These are phyloP conservation scores for Hawksworthiomyces lignivorus DNA, from an alignment of 2,329 filamentous ascomycete genomes.

Conservation along the genomic window DNA sequence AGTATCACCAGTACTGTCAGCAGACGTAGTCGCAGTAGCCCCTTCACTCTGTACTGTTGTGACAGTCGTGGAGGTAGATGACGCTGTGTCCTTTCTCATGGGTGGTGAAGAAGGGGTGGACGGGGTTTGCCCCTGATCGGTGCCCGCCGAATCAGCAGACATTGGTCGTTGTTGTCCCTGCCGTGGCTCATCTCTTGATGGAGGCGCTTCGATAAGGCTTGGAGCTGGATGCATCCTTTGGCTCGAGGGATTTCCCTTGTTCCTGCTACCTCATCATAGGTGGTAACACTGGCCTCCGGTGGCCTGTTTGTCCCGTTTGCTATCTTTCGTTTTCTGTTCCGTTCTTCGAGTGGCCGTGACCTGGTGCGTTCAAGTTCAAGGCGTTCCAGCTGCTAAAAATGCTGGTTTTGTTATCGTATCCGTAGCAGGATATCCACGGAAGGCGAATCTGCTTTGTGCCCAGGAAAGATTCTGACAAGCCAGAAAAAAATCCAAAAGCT, in stretches of 20 bases:
- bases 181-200: constrained; percentile 18
- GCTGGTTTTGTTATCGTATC: no score
- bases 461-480: no score
- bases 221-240: constrained; percentile 26
- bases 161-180: constrained; percentile 16
- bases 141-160: constrained; percentile 11
- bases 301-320: no score
- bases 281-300: not conserved
- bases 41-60: constrained; percentile 39
- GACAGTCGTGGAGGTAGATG: constrained; percentile 45
- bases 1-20: constrained; percentile 40
- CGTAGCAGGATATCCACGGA: no score
- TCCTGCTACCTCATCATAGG: constrained; percentile 6
- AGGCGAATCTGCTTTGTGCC: no score
- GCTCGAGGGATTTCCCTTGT: not conserved
- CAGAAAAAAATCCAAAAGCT: no score
- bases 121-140: constrained; percentile 15
- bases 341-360: no score
- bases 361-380: not conserved
- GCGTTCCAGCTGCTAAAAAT: no score
- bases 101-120: constrained; percentile 23
- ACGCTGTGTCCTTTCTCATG: constrained; percentile 41
- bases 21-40: constrained; percentile 20
- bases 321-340: no score
- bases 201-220: constrained; percentile 24